These are phyloP conservation scores for Pyrenochaeta sp. DNA, from an alignment of 2,329 filamentous ascomycete species.

Conservation along the genomic window DNA sequence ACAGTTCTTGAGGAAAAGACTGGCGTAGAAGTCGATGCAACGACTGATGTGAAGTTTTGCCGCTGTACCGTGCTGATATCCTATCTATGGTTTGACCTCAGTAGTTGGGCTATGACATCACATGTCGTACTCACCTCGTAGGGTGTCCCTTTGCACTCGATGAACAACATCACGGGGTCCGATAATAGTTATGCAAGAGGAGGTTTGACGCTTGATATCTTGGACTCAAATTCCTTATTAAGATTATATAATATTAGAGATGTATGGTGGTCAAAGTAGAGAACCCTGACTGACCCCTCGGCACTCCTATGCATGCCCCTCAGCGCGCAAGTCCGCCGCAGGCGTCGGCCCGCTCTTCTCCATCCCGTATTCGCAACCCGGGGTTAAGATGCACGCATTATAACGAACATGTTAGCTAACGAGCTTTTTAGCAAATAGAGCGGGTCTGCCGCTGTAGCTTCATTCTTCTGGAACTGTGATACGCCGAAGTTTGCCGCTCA, in stretches of 20 bases:
- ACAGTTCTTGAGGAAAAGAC: conserved; percentile 58
- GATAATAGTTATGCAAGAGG: no score
- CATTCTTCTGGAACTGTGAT: not conserved
- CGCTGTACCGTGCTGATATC: conserved; percentile 55
- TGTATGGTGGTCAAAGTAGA: not conserved
- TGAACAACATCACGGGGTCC: conserved; percentile 47
- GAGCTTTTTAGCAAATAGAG: not conserved
- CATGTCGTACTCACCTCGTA: conserved; percentile 47
- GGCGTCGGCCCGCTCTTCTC: conserved; percentile 12
- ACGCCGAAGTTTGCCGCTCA: not conserved
- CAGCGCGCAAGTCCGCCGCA: conserved; percentile 30
- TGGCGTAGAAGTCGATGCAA: conserved; percentile 58
- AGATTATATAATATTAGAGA: not conserved
- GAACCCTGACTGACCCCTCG: conserved; percentile 3
- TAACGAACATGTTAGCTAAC: not conserved
- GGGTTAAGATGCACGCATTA: not conserved
- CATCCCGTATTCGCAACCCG: conserved; percentile 1
- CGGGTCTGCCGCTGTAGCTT: conserved; percentile 3
- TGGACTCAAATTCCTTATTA: not conserved
- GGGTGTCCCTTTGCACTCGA: conserved; percentile 54
- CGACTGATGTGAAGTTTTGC: conserved; percentile 52
- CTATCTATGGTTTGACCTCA: conserved; percentile 53
- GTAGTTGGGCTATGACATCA: conserved; percentile 23
- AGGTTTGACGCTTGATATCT: not conserved
- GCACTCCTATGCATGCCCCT: conserved; percentile 17